Evolutionary conservation across 306 rosid genomes (phyloP).

Genomic region (Coriaria nepalensis): DNA sequence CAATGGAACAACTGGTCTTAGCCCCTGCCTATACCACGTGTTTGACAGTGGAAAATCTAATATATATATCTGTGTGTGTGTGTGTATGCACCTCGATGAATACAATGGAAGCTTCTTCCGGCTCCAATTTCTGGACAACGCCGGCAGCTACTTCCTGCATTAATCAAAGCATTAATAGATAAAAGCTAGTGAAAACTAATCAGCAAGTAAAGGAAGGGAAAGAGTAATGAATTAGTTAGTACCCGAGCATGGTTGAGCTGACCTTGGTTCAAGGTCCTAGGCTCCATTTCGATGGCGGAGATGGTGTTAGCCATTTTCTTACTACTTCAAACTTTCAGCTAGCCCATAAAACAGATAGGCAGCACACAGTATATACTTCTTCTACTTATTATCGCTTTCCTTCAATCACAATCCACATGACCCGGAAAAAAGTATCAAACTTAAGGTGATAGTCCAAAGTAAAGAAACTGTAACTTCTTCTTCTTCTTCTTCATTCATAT

Average conservation of each 20-base stretch:
- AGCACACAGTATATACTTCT: not conserved
- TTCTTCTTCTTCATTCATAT: no score
- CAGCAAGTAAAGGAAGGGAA: not conserved
- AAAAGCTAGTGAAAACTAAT: constrained; percentile 2
- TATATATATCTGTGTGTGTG: not conserved
- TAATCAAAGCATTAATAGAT: constrained; percentile 1
- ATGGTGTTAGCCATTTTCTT: constrained; percentile 29
- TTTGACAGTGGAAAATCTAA: not conserved
- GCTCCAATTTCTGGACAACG: constrained; percentile 41
- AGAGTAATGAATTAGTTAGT: not conserved
- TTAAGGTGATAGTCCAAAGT: no score
- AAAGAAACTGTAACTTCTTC: no score
- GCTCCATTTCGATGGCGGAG: constrained; percentile 72
- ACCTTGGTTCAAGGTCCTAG: constrained; percentile 47
- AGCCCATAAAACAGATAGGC: constrained; percentile 5
- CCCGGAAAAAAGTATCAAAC: not conserved
- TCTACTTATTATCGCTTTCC: not conserved
- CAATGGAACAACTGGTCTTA: constrained; percentile 15
- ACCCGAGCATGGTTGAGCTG: constrained; percentile 67
- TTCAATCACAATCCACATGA: constrained; percentile 2
- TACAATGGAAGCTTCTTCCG: constrained; percentile 38
- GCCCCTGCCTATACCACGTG: constrained; percentile 18
- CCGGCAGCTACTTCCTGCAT: constrained; percentile 78
- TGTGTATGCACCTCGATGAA: constrained; percentile 34
- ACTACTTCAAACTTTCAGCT: not conserved